Evolutionary conservation across 2,329 filamentous ascomycete genomes (phyloP), one percentile per base, ranked within the genome.

Genomic region (Aureobasidium musti): DNA sequence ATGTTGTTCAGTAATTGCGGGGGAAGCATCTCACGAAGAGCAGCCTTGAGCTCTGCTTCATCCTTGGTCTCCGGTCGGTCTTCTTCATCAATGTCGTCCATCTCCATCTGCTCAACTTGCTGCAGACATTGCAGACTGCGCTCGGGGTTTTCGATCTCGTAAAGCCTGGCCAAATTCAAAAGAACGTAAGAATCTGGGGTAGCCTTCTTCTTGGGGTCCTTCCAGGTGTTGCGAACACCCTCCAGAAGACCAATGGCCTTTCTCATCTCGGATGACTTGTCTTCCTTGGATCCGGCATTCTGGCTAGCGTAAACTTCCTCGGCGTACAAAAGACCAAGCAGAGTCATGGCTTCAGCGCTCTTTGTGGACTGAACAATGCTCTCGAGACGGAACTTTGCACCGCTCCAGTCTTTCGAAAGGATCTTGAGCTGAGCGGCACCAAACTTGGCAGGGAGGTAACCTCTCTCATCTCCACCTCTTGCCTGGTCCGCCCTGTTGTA

Each of bases 1-100:
- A 98, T 96, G 76, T 99, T 99, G 82, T 98, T 99, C 50, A 99
- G 84, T 2, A 98, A 83, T 74, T 97, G 92, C 4, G 95, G 95
- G 1, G 93, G 91, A 1, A 99, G 82, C 67, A 89, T 83, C 74
- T 93, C 91, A 64, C 92, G 88, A 33, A 96, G 82, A 19, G 84
- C 82, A 26, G 81, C 81, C 63, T 67, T 68, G 69, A 72, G 70
- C 14, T 72, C 73, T 1, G 66, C 71, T 30, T 85, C 73, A 26
- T 76, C 73, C 19, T 76, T 74, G 33, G 74, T 69, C 41, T 77
- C 79, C 0, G 89, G 88, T 28, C 84, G 82, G 56, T 93, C 89
- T 13, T 89, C 87, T 21, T 89, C 83, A 0, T 88, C 86, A 49
- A 96, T 86, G 70, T 91, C 90, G 49, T 91, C 89, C 23, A 96